Evolutionary conservation across 2,329 filamentous ascomycete species (phyloP), one percentile per base, ranked within the genome.

Genomic region (Penicillium sp.): DNA sequence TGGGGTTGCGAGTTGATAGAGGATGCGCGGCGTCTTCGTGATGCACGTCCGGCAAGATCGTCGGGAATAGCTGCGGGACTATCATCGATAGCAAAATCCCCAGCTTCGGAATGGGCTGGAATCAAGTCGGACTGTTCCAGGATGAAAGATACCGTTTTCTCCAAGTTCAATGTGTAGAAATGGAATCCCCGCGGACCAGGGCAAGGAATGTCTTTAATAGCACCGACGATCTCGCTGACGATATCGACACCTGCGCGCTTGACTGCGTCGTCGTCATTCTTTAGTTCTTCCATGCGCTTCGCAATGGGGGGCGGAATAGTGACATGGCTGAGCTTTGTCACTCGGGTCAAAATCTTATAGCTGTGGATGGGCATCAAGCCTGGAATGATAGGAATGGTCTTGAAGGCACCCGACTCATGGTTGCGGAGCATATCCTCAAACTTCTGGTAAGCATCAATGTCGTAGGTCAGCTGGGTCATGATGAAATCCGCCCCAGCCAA

Each of bases 401-500:
- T 88, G 74, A 99, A 96, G 2, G 81, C 80, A 3, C 89, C 89
- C 63, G 88, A 95, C 40, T 88, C 82, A 64, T 99, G 89, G 45
- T 85, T 81, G 52, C 90, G 78, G 58, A 99, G 70, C 42, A 78
- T 81, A 56, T 75, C 79, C 73, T 97, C 92, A 64, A 95, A 97
- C 29, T 76, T 76, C 47, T 84, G 80, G 66, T 95, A 99, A 14
- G 88, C 88, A 3, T 87, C 78, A 19, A 90, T 80, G 65, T 97
- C 90, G 70, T 95, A 99, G 72, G 96, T 97, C 8, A 99, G 79
- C 70, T 99, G 93, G 0, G 93, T 97, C 89, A 99, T 95, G 71
- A 99, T 87, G 66, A 99, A 99, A 72, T 97, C 91, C 42, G 91
- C 93, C 1, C 93, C 93, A 3, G 93, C 93, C 60, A 86, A 78